Evolutionary conservation across 345 rosid species (phyloP).

Genomic region (Eucalyptus polyanthemos): DNA sequence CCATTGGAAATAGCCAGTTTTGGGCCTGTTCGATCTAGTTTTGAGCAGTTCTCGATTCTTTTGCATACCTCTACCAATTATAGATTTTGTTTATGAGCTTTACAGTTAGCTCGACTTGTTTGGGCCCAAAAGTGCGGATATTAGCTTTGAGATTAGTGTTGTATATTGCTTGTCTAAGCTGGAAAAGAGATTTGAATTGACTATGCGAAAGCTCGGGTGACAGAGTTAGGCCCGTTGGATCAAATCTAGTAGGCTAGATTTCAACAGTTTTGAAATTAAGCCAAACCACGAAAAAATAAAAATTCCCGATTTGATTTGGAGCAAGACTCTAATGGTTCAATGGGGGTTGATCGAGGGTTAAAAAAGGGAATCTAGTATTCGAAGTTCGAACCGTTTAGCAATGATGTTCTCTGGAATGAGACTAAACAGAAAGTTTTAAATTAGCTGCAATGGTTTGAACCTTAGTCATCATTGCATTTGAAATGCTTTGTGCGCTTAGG

Average conservation of each 20-base stretch:
- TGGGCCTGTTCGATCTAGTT: rapidly evolving
- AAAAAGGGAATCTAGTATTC: not conserved
- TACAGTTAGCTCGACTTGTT: rapidly evolving
- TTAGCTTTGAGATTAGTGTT: not conserved
- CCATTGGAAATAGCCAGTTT: rapidly evolving
- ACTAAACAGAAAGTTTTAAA: not conserved
- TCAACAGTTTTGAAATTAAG: too few relatives aligned
- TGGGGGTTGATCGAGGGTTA: not conserved
- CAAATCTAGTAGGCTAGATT: too few relatives aligned
- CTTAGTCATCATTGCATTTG: not conserved
- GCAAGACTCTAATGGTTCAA: not conserved
- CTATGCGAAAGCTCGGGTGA: rapidly evolving
- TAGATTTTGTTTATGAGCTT: not conserved
- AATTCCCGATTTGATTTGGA: not conserved
- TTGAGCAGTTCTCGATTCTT: rapidly evolving
- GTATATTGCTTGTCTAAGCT: not conserved
- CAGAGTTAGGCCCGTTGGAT: too few relatives aligned
- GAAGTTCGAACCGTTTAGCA: not conserved
- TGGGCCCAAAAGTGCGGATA: rapidly evolving
- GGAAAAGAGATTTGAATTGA: not conserved
- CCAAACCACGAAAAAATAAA: not conserved
- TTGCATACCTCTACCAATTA: not conserved
- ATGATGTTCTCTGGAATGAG: not conserved
- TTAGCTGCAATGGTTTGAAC: not conserved
- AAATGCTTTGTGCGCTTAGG: not conserved